Base-by-base conservation (phyloP, 176 grass and related monocot species). In the Juncus effusus region DNA sequence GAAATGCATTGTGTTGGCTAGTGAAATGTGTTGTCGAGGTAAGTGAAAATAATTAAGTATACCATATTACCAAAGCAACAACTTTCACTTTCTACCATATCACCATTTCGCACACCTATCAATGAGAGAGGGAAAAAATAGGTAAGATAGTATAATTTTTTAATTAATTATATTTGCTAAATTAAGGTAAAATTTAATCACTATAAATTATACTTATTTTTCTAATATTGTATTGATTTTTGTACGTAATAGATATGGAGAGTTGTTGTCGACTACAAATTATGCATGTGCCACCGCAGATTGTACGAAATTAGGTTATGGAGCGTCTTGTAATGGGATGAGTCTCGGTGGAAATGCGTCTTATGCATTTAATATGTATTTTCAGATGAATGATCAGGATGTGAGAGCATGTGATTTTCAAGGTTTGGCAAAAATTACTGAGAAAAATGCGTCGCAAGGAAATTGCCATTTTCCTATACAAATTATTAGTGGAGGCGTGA, bases 241-340 rank as follows among this genome's bases (percentile, higher is more conserved):
- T 28, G 19, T 28, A 47, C 9, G 44, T 47, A 9, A 80, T 14
- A 89, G 82, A 39, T 89, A 76, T 75, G 82, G 70, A 13, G 59
- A 85, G 16, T 39, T 95, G 60, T 69, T 69, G 16, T 62, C 62
- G n/a, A 80, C 73, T 52, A 78, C 85, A 51, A 80, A 89, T 55
- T 89, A 80, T 6, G 90, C 82, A 39, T 95, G 90, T 64, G 65
- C 82, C 16, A 75, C 76, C 62, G 60, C 85, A n/a, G 85, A 95
- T 59, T 95, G 90, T 67, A 95, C 85, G 0, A 65, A 85, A 13
- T 74, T 95, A 42, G 90, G 85, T 8, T 95, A 86, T 61, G 82
- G 79, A 36, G 80, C 71, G 38, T 80, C 77, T 2, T 80, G 77
- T 51, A 14, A 80, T 11, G 75, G 54, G 6, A 76, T 86, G 15